These are phyloP conservation scores for Lentinus brumalis DNA, from an alignment of 768 basidiomycete species.

Conservation along the genomic window DNA sequence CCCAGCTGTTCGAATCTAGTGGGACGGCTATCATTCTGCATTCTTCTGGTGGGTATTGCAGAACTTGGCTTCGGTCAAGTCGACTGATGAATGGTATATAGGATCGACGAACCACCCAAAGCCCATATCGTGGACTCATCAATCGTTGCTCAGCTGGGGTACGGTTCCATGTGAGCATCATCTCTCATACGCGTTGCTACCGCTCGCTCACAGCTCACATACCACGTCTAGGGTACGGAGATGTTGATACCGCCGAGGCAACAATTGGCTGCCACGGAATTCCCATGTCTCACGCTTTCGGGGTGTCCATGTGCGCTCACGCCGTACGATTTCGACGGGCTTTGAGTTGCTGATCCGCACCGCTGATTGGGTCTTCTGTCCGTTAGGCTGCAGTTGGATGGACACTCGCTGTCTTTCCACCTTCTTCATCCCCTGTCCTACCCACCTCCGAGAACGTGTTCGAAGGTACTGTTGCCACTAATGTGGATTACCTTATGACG, in stretches of 20 bases:
- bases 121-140: conserved; percentile 24
- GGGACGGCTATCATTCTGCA: no score
- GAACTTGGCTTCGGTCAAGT: no score
- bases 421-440: conserved; percentile 17
- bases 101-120: conserved; percentile 31
- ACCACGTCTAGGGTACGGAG: no score
- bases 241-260: no score
- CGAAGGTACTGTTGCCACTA: conserved; percentile 11
- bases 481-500: conserved; percentile 11
- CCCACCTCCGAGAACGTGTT: conserved; percentile 26
- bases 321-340: background rate
- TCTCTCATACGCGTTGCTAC: background rate
- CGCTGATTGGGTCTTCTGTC: no score
- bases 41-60: no score
- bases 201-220: no score
- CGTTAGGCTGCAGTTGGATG: no score
- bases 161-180: conserved; percentile 8
- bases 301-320: background rate
- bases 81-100: background rate
- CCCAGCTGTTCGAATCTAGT: no score
- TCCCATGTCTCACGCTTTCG: background rate
- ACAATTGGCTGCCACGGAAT: background rate
- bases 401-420: conserved; percentile 16
- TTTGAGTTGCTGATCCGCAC: conserved; percentile 9
- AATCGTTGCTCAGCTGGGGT: conserved; percentile 7